Base-by-base conservation (phyloP, 192 early-diverging fungal species). In the Rhizophagus prolifer region DNA sequence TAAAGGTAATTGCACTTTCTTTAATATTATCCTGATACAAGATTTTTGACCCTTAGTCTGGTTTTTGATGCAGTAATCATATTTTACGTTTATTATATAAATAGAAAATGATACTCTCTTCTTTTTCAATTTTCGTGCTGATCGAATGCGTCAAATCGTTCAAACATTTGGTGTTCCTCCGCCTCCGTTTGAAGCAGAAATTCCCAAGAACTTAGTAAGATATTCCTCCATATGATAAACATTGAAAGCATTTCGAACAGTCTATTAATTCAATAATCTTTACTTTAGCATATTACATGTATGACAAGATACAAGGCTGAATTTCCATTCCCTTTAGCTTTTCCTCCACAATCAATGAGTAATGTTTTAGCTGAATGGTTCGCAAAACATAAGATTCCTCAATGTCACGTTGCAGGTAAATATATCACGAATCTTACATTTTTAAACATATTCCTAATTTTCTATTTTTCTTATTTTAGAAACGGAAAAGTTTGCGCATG, bases 401-500 rank as follows among this genome's bases (percentile, higher is more conserved):
- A 99, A 86, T 90, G 90, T 83, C 98, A 98, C 85, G 89, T 98
- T 78, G 98, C 98, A 62, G 75, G 75, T 76, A 67, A 30, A 41
- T 60, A 12, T 13, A 30, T n/a, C 36, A 38, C 10, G 4, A 44
- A 44, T 12, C n/a, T 67, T 12, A 66, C 12, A 47, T 19, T 9
- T 58, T 46, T 21, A 58, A 26, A 58, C 19, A 54, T 6, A 54
- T 54, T 6, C 12, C 12, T 54, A 0, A 50, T 44, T 23, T n/a
- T 38, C 2, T 14, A 25, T 30, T 10, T 59, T 10, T 14, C 28
- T 12, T 73, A 13, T n/a, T 36, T 34, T 67, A 76, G 98, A 99
- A 87, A 99, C 98, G 4, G 98, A 99, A 81, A 99, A 99, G 87
- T 99, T 97, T 86, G 97, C 98, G 31, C 98, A 99, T 82, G 98